Evolutionary conservation across 441 rosid genomes (phyloP).

Genomic region (Omphalea diandra): DNA sequence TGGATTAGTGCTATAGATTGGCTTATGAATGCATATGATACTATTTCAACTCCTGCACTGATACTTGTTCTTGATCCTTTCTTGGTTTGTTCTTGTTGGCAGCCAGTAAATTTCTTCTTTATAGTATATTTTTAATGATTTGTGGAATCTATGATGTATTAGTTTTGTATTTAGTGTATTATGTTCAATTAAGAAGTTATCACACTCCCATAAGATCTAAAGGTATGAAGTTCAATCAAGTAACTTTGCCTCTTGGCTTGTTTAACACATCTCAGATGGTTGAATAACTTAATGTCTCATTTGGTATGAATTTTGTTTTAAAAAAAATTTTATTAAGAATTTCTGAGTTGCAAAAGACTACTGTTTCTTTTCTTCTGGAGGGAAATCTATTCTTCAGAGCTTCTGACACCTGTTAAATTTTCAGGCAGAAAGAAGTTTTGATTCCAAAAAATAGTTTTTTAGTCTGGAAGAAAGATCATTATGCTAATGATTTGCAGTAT

Average conservation of each 20-base stretch:
- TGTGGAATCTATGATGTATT: background rate
- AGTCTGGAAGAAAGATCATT: constrained; percentile 8
- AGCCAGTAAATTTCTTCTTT: background rate
- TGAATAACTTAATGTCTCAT: background rate
- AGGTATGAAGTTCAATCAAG: background rate
- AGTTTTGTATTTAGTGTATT: background rate
- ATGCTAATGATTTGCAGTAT: background rate
- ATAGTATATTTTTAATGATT: constrained; percentile 2
- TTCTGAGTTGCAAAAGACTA: background rate
- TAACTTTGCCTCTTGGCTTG: background rate
- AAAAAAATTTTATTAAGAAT: too few species aligned
- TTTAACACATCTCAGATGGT: background rate
- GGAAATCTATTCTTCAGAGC: background rate
- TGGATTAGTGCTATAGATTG: background rate
- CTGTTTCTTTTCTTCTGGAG: background rate
- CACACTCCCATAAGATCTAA: background rate
- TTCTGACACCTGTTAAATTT: background rate
- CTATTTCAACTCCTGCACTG: constrained; percentile 2
- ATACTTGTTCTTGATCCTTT: background rate
- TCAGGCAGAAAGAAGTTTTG: constrained; percentile 2
- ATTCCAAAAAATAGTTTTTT: background rate
- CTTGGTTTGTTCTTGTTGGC: background rate
- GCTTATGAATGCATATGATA: background rate
- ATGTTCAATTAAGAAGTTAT: background rate
- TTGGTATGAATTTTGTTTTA: background rate